These are phyloP conservation scores for Talaromyces sp. DNA, from an alignment of 2,329 filamentous ascomycete species.

Conservation along the genomic window DNA sequence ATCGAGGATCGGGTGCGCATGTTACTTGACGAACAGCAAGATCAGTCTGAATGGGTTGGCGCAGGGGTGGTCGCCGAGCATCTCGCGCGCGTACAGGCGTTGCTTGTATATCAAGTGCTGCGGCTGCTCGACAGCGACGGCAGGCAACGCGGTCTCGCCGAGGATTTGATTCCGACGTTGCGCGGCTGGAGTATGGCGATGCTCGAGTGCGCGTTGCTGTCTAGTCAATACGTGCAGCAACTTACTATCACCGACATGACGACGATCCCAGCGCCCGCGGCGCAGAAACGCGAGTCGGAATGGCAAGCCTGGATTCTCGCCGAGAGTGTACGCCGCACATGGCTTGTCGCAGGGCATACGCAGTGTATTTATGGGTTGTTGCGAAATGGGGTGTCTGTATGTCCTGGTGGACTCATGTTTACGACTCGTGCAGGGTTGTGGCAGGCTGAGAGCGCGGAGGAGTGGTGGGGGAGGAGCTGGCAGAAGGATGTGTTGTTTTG, in stretches of 20 bases:
- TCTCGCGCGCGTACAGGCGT: conserved; percentile 10
- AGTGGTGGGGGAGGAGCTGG: conserved; percentile 7
- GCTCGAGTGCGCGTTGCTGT: conserved; percentile 10
- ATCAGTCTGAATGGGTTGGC: not conserved
- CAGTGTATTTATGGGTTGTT: conserved; percentile 9
- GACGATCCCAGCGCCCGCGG: not conserved
- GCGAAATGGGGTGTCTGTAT: not conserved
- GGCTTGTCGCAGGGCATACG: conserved; percentile 10
- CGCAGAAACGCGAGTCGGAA: conserved; percentile 5
- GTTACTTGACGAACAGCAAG: conserved; percentile 1
- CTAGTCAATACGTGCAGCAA: conserved; percentile 7
- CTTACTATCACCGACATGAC: not conserved
- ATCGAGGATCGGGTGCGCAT: conserved; percentile 4
- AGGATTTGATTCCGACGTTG: conserved; percentile 3
- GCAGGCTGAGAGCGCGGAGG: conserved; percentile 8
- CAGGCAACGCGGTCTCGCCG: conserved; percentile 3
- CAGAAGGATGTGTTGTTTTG: conserved; percentile 8
- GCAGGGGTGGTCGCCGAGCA: conserved; percentile 1
- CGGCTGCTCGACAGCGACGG: conserved; percentile 5
- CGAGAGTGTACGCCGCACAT: conserved; percentile 11
- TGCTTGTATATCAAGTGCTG: conserved; percentile 8
- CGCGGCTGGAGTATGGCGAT: conserved; percentile 5
- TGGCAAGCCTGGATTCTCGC: conserved; percentile 12
- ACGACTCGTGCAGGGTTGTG: conserved; percentile 8
- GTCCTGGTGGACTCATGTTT: conserved; percentile 11